These are phyloP conservation scores for Discostella stelligeroides DNA, from an alignment of 108 stramenopile genomes.

Conservation along the genomic window DNA sequence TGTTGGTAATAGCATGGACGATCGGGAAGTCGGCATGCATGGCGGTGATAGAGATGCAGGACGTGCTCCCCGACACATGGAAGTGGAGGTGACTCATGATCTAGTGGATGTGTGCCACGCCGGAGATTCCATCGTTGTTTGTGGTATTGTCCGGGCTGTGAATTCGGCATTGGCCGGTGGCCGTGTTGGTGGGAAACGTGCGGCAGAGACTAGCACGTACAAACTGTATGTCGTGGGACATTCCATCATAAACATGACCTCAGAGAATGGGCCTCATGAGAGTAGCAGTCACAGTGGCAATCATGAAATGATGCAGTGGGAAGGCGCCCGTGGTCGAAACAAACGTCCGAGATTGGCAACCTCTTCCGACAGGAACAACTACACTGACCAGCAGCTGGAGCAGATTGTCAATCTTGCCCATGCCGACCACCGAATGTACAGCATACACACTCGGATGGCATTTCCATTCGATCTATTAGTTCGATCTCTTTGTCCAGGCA, in stretches of 20 bases:
- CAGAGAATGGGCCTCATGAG: conserved; percentile 29
- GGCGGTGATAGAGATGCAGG: conserved; percentile 56
- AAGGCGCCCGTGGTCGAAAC: conserved; percentile 22
- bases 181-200: conserved; percentile 73
- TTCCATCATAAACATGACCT: conserved; percentile 76
- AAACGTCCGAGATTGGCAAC: conserved; percentile 36
- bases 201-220: conserved; percentile 84
- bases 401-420: conserved; percentile 81
- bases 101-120: conserved; percentile 95
- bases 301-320: conserved; percentile 8
- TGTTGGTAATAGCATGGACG: conserved; percentile 9
- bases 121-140: conserved; percentile 93
- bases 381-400: conserved; percentile 71
- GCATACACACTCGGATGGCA: conserved; percentile 71
- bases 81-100: conserved; percentile 86
- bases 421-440: conserved; percentile 84
- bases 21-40: conserved; percentile 18
- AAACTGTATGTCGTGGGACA: conserved; percentile 89
- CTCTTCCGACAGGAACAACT: conserved; percentile 39
- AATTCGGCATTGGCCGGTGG: conserved; percentile 90
- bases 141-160: conserved; percentile 84
- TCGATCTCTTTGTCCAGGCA: conserved; percentile 90
- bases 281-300: conserved; percentile 12
- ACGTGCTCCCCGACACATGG: conserved; percentile 85
- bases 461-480: conserved; percentile 95